Percentiles rank a stretch among this genome's conserved stretches.
These are phyloP conservation scores for Corinectria fuckeliana DNA, from an alignment of 2,329 filamentous ascomycete genomes.

Conservation along the genomic window DNA sequence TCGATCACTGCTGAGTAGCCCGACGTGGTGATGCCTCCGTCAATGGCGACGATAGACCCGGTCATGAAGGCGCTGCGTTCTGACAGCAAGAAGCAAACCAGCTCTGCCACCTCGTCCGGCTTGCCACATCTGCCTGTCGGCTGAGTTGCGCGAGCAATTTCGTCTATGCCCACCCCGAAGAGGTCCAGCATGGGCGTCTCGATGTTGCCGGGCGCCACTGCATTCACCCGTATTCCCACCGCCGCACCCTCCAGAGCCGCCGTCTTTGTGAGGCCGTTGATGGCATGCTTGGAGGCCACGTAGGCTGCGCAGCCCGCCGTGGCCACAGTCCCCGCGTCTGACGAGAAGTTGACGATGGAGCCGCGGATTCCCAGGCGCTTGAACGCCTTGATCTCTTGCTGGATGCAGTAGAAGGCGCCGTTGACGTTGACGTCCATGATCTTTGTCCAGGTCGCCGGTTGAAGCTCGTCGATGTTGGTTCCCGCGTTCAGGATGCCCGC, in stretches of 20 bases:
- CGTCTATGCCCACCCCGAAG: neutral
- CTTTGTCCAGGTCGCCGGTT: neutral
- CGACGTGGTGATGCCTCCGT: neutral
- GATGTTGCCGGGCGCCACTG: neutral
- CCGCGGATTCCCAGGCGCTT: neutral
- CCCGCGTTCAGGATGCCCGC: neutral
- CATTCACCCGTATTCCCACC: neutral
- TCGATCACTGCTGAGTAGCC: neutral
- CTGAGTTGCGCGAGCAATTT: neutral
- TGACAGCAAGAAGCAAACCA: neutral
- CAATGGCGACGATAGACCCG: neutral
- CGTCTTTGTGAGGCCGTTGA: neutral
- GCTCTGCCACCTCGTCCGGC: neutral
- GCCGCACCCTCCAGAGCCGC: neutral
- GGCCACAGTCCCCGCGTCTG: neutral
- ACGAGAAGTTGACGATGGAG: constrained; percentile 4
- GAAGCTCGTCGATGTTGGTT: neutral
- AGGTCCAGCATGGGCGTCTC: neutral
- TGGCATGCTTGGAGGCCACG: constrained; percentile 5
- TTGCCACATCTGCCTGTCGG: neutral
- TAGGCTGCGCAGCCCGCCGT: neutral
- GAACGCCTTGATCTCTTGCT: neutral
- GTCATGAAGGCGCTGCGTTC: neutral
- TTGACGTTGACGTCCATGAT: constrained; percentile 15
- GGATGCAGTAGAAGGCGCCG: constrained; percentile 18